Conservation (phyloP, 164 flowering plant species). For the Magnolia officinalis region DNA sequence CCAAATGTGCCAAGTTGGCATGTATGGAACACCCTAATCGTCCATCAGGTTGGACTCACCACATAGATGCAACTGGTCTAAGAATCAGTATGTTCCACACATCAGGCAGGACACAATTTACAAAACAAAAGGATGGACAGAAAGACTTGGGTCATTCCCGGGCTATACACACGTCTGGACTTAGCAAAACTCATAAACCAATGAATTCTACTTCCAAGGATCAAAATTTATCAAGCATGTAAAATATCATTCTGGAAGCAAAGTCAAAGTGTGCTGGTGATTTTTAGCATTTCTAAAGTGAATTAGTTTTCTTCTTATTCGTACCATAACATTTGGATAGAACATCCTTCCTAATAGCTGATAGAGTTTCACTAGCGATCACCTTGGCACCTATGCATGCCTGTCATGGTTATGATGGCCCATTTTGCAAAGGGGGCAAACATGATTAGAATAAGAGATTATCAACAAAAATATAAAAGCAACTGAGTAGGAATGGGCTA, state of each 20-base stretch:
- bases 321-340: slow-evolving; percentile 92
- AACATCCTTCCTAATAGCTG: slow-evolving; percentile 95
- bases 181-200: too few species aligned
- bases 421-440: neutral
- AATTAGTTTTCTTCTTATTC: slow-evolving; percentile 6
- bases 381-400: slow-evolving; percentile 94
- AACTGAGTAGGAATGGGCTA: neutral
- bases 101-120: neutral
- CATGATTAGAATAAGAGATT: neutral
- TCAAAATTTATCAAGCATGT: too few species aligned
- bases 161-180: too few species aligned
- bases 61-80: neutral
- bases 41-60: neutral
- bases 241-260: too few species aligned
- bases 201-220: neutral
- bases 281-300: neutral
- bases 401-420: slow-evolving; percentile 34
- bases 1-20: neutral
- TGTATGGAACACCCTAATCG: neutral
- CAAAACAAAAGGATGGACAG: too few species aligned
- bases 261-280: too few species aligned
- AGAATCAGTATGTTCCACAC: neutral
- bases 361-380: slow-evolving; percentile 87
- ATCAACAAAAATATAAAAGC: neutral
- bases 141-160: too few species aligned